Evolutionary conservation across 1,284 basidiomycete species (phyloP), one percentile per base, ranked within the genome.

Genomic region (Fomes fomentarius): DNA sequence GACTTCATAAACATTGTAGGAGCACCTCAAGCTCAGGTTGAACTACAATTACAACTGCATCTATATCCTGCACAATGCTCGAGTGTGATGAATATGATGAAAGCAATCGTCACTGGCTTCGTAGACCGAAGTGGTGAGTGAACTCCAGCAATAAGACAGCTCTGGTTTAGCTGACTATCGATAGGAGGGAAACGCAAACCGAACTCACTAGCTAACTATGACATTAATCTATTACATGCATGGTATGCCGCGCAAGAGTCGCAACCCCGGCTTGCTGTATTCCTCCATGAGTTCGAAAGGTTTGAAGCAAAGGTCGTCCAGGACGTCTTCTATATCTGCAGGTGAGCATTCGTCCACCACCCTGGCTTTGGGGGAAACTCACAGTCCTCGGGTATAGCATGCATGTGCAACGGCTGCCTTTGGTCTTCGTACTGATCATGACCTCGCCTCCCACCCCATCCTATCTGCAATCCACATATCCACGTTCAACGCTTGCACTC

Each of bases 241-340:
- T 90, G 87, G 87, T 84, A 84, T 58, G 65, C 72, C 10, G 72
- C 74, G 4, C 59, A 58, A 53, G 47, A 51, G 7, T 26, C 38
- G 4, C 41, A 15, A 11, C 66, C 68, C 8, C 70, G 76, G 35
- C 75, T 91, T 1, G 74, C 83, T 14, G 72, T 86, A 6, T 63
- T 89, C 11, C 64, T 91, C 17, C 84, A 87, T 52, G 83, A 87
- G 47, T 88, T 91, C 59, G 88, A 91, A 63, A 81, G 84, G 63
- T 81, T 87, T 44, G 85, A 88, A 47, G 69, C 79, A 0, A 46
- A 62, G 1, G 74, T 89, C 4, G 68, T 90, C 44, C 81, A 85
- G 61, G 86, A 90, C 61, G 62, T 89, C 9, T 80, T 89, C 41
- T 79, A 85, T 52, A 84, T 90, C 22, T 87, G 80, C 74, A 88